Evolutionary conservation across 2,329 filamentous ascomycete species (phyloP).

Genomic region (Cyphellophora attinorum): DNA sequence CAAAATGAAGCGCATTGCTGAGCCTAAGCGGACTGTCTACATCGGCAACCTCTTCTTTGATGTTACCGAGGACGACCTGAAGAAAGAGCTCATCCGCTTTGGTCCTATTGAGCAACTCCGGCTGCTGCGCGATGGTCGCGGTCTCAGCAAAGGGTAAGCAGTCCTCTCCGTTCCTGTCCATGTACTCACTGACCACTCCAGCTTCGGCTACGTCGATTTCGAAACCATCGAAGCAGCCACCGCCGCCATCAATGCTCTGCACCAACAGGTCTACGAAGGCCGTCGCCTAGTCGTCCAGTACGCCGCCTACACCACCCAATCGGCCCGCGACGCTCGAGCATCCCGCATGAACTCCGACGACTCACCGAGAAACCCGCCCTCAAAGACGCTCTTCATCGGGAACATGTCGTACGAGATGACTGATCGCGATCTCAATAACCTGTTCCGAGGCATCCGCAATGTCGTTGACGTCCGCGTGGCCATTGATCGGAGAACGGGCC

Average conservation of each 20-base stretch:
- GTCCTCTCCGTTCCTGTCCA: conserved; percentile 3
- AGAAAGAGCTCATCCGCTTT: conserved; percentile 50
- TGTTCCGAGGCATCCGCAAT: conserved; percentile 63
- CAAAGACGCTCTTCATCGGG: conserved; percentile 67
- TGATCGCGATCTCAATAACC: conserved; percentile 67
- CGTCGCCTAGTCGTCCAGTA: conserved; percentile 55
- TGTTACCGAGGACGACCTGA: conserved; percentile 51
- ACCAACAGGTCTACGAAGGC: conserved; percentile 54
- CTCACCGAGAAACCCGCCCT: conserved; percentile 34
- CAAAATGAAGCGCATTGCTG: conserved; percentile 5
- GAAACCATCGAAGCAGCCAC: conserved; percentile 42
- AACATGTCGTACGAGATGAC: conserved; percentile 82
- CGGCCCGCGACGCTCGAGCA: neutral
- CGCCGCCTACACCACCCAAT: conserved; percentile 25
- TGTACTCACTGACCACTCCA: conserved; percentile 22
- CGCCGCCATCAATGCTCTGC: conserved; percentile 46
- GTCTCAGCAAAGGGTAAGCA: conserved; percentile 62
- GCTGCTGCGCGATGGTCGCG: conserved; percentile 52
- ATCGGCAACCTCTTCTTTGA: conserved; percentile 64
- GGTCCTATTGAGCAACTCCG: conserved; percentile 43
- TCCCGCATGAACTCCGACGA: conserved; percentile 1
- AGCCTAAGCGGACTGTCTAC: conserved; percentile 45
- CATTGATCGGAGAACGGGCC: conserved; percentile 70
- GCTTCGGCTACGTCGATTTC: conserved; percentile 60
- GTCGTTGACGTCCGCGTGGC: conserved; percentile 70